phyloP scores from a whole-genome alignment of 306 rosid species.

The Cucurbita pepo region DNA sequence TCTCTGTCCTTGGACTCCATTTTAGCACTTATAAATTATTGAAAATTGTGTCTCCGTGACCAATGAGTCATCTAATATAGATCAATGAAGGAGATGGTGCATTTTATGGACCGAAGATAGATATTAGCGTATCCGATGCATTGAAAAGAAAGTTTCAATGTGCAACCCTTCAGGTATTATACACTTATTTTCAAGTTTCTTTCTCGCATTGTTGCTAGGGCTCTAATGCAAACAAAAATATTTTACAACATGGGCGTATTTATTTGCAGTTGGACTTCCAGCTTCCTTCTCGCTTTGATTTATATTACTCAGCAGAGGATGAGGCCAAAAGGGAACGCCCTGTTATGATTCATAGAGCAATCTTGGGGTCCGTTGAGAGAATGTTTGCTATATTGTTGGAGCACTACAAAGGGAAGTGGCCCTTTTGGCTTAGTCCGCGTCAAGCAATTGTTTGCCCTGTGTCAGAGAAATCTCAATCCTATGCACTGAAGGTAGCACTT shows the following conservation, averaged over 20 bases:
- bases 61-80: slow-evolving; percentile 19
- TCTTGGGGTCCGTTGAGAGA: slow-evolving; percentile 80
- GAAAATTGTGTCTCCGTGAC: background rate
- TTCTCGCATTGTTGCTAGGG: background rate
- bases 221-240: background rate
- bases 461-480: slow-evolving; percentile 68
- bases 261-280: slow-evolving; percentile 84
- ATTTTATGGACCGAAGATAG: slow-evolving; percentile 88
- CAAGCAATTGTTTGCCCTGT: slow-evolving; percentile 87
- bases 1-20: background rate
- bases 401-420: slow-evolving; percentile 96
- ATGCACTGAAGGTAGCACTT: slow-evolving; percentile 41
- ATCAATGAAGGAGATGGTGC: slow-evolving; percentile 83
- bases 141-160: slow-evolving; percentile 73
- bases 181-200: background rate
- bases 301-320: slow-evolving; percentile 83
- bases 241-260: slow-evolving; percentile 6
- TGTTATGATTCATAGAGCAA: slow-evolving; percentile 90
- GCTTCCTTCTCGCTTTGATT: slow-evolving; percentile 73
- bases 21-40: background rate
- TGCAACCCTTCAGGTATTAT: slow-evolving; percentile 78
- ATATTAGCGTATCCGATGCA: slow-evolving; percentile 79
- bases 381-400: slow-evolving; percentile 88
- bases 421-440: slow-evolving; percentile 96
- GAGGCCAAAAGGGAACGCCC: slow-evolving; percentile 77